phyloP scores from a whole-genome alignment of 257 asterid species.

The Solanum chaucha region DNA sequence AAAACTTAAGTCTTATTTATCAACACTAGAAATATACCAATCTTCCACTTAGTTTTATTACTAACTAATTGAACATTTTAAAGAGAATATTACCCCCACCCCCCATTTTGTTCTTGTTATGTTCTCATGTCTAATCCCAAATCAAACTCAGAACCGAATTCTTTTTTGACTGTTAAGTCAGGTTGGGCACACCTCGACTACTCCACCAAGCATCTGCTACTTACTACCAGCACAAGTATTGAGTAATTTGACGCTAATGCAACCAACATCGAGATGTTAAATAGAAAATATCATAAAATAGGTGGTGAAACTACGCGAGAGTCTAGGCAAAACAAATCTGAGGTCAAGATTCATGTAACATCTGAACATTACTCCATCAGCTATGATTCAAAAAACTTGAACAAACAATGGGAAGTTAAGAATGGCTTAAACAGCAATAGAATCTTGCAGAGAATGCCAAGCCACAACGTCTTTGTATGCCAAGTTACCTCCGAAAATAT shows the following conservation, averaged over 20 bases:
- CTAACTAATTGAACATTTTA: not conserved
- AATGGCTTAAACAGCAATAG: conserved; percentile 22
- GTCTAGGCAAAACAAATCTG: not conserved
- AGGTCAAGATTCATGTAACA: not conserved
- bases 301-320: not conserved
- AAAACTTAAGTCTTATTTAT: not conserved
- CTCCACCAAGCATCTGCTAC: not conserved
- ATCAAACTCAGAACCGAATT: not conserved
- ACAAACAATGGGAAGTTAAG: not conserved
- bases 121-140: not conserved
- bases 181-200: not conserved
- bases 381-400: not conserved
- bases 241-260: not conserved
- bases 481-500: conserved; percentile 83
- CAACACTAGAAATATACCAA: not conserved
- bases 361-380: not conserved
- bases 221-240: not conserved
- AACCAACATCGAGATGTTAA: not conserved
- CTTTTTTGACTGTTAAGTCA: not conserved
- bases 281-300: not conserved
- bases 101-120: not conserved
- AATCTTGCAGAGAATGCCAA: conserved; percentile 76
- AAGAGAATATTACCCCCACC: not conserved
- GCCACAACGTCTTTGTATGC: conserved; percentile 75
- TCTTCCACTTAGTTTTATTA: not conserved